These are phyloP conservation scores for Pilasporangium apinafurcum DNA, from an alignment of 352 stramenopile species.

Conservation along the genomic window DNA sequence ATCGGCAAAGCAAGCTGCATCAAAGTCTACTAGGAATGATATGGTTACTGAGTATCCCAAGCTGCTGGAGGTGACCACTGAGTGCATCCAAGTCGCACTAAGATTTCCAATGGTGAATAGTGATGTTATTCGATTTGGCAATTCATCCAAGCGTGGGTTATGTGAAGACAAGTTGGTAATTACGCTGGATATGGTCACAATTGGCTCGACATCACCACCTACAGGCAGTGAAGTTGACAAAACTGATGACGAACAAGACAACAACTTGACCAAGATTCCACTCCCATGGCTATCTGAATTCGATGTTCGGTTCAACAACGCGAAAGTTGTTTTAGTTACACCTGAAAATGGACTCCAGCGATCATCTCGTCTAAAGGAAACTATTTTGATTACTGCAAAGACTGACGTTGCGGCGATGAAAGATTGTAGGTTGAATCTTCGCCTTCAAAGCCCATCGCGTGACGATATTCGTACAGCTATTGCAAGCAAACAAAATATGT, in stretches of 20 bases:
- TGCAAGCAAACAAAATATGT: slow-evolving; percentile 56
- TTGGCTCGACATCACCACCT: slow-evolving; percentile 22
- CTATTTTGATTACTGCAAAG: slow-evolving; percentile 29
- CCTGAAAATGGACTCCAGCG: slow-evolving; percentile 56
- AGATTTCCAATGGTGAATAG: slow-evolving; percentile 83
- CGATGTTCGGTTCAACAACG: slow-evolving; percentile 42
- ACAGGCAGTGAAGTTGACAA: background rate
- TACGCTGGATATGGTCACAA: slow-evolving; percentile 54
- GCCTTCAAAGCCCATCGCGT: slow-evolving; percentile 35
- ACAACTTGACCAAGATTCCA: slow-evolving; percentile 2
- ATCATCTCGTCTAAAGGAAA: slow-evolving; percentile 25
- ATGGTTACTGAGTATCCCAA: slow-evolving; percentile 39
- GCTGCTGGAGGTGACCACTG: slow-evolving; percentile 61
- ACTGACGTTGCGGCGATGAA: slow-evolving; percentile 25
- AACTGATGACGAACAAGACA: slow-evolving; percentile 4
- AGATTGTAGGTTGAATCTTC: slow-evolving; percentile 37
- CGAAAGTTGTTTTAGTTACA: slow-evolving; percentile 35
- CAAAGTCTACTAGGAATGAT: too few relatives aligned
- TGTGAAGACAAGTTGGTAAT: slow-evolving; percentile 80
- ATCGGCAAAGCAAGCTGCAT: slow-evolving; percentile 8
- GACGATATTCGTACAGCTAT: slow-evolving; percentile 41
- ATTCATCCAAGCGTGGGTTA: slow-evolving; percentile 67
- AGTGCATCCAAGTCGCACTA: slow-evolving; percentile 65
- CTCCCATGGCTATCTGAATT: slow-evolving; percentile 75
- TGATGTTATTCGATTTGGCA: slow-evolving; percentile 76